These are phyloP conservation scores for Penicillium expansum DNA, from an alignment of 2,329 filamentous ascomycete genomes.

Conservation along the genomic window DNA sequence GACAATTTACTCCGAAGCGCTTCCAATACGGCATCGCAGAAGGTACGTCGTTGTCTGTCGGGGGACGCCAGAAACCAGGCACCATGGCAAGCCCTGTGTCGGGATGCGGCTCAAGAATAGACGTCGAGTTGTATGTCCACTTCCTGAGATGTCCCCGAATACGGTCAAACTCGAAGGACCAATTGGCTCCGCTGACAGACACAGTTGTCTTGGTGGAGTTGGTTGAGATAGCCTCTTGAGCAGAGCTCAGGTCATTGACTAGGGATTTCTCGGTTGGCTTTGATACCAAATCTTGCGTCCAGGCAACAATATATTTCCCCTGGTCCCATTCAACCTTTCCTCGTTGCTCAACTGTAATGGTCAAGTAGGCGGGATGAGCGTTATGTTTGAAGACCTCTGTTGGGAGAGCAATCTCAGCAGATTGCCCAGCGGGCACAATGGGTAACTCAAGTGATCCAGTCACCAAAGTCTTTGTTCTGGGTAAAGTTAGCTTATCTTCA, in stretches of 20 bases:
- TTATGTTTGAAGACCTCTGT: not conserved
- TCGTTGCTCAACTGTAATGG: conserved; percentile 1
- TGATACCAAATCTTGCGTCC: conserved; percentile 4
- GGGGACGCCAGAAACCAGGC: conserved; percentile 34
- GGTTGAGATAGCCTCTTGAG: not conserved
- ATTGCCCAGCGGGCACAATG: not conserved
- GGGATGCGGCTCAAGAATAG: not conserved
- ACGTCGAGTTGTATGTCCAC: not conserved
- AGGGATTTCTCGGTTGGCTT: not conserved
- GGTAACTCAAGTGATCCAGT: conserved; percentile 3
- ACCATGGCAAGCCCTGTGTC: conserved; percentile 13
- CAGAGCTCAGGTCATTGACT: not conserved
- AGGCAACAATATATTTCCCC: not conserved
- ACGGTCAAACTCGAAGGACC: conserved; percentile 9
- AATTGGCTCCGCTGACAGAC: conserved; percentile 1
- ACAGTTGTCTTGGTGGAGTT: conserved; percentile 2
- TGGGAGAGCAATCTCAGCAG: not conserved
- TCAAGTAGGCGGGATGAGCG: conserved; percentile 4
- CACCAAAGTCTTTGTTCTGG: not conserved
- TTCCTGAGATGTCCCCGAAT: conserved; percentile 5
- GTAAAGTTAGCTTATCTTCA: not conserved
- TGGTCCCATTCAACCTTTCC: conserved; percentile 5
- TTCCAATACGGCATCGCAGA: conserved; percentile 27
- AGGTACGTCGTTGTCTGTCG: conserved; percentile 33
- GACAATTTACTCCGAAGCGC: conserved; percentile 18